Conservation (phyloP, 257 asterid genomes). For the Petunia secreta region DNA sequence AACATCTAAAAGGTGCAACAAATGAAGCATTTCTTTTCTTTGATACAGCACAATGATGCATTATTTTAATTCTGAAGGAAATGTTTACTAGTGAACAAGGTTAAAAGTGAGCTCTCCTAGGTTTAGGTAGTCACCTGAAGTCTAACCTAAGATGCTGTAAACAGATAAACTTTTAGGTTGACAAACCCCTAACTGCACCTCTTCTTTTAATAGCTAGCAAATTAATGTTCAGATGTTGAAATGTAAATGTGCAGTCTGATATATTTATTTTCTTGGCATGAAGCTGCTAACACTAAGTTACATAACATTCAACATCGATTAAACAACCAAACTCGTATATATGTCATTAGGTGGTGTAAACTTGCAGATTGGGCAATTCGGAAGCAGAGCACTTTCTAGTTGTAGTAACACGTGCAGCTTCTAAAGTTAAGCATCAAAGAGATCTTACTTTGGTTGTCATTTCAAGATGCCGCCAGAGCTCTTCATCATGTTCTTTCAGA, state of each 20-base stretch:
- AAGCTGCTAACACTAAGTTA: conserved; percentile 10
- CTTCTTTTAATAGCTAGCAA: neutral
- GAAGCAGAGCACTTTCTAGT: neutral
- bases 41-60: neutral
- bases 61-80: neutral
- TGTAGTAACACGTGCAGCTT: neutral
- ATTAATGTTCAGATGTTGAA: neutral
- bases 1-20: neutral
- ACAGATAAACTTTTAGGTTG: neutral
- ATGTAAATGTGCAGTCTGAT: neutral
- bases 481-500: conserved; percentile 96
- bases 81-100: neutral
- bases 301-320: neutral
- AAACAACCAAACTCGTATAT: neutral
- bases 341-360: neutral
- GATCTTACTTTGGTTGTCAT: conserved; percentile 76
- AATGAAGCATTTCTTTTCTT: neutral
- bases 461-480: conserved; percentile 99
- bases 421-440: conserved; percentile 6
- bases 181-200: conserved; percentile 21
- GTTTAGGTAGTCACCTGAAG: conserved; percentile 8
- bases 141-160: neutral
- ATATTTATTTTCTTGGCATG: conserved; percentile 6
- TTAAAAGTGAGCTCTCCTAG: neutral
- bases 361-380: neutral